phyloP scores from a whole-genome alignment of 2,329 filamentous ascomycete species.

The Colletotrichum limetticola region DNA sequence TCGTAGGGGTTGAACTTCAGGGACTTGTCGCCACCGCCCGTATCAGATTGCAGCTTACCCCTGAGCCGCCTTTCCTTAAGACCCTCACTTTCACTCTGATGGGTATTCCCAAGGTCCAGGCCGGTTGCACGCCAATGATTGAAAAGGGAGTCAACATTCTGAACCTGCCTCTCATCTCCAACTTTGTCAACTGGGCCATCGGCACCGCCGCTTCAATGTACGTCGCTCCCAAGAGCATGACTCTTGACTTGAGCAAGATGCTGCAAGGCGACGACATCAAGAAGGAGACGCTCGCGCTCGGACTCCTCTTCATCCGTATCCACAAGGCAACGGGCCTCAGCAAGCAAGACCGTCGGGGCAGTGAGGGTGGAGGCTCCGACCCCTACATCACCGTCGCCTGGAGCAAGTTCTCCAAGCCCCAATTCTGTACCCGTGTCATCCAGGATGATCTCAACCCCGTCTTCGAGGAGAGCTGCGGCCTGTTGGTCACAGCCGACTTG shows the following conservation, averaged over 20 bases:
- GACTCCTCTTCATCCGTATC: conserved; percentile 92
- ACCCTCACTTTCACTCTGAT: conserved; percentile 93
- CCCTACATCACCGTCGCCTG: conserved; percentile 96
- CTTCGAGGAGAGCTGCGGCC: conserved; percentile 87
- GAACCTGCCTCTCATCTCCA: conserved; percentile 91
- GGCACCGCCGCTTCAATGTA: conserved; percentile 87
- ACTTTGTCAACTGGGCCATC: conserved; percentile 97
- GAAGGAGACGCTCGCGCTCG: conserved; percentile 87
- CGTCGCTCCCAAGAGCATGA: conserved; percentile 94
- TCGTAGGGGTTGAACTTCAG: conserved; percentile 73
- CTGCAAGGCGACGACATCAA: conserved; percentile 91
- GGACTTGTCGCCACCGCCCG: conserved; percentile 78
- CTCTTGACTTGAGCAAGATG: conserved; percentile 89
- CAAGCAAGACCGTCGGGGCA: conserved; percentile 89
- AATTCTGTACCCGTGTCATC: conserved; percentile 97
- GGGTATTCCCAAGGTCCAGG: conserved; percentile 89
- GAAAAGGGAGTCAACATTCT: conserved; percentile 90
- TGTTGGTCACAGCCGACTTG: conserved; percentile 88
- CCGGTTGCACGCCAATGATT: conserved; percentile 93
- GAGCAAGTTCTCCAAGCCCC: conserved; percentile 96
- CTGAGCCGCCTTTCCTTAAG: conserved; percentile 92
- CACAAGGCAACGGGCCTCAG: conserved; percentile 88
- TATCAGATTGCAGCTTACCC: conserved; percentile 78
- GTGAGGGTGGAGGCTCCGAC: conserved; percentile 87
- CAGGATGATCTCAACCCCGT: conserved; percentile 93